Conservation (phyloP, 129 eudicot species). For the Chrysanthemum lavandulifolium region DNA sequence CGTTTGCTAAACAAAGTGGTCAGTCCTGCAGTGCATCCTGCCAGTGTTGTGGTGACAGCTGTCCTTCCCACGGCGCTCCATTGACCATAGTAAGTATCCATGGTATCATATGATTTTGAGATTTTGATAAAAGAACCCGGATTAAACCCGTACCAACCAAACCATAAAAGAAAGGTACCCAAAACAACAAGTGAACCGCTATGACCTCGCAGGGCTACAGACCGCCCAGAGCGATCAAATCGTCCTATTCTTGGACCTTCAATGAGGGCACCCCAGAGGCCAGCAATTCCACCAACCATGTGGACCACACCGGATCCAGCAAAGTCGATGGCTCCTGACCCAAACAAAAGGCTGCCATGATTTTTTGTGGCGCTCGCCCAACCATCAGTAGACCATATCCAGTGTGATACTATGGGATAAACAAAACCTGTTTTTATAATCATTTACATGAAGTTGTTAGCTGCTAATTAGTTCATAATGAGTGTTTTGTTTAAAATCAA, state of each 20-base stretch:
- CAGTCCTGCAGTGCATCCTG: constrained; percentile 65
- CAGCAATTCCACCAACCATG: constrained; percentile 78
- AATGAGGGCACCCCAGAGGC: constrained; percentile 65
- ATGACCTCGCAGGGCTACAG: constrained; percentile 64
- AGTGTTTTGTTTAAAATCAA: no score
- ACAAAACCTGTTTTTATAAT: constrained; percentile 42
- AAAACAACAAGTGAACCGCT: constrained; percentile 62
- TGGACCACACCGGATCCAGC: constrained; percentile 78
- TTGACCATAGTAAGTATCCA: constrained; percentile 47
- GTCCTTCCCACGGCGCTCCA: constrained; percentile 79
- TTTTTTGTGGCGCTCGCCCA: constrained; percentile 55
- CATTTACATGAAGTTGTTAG: neutral
- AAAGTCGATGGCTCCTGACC: constrained; percentile 60
- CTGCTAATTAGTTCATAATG: neutral
- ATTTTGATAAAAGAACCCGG: constrained; percentile 64
- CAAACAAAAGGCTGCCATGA: constrained; percentile 45
- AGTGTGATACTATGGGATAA: constrained; percentile 66
- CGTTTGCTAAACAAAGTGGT: constrained; percentile 64
- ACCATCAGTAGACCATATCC: constrained; percentile 71
- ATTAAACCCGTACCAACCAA: constrained; percentile 78
- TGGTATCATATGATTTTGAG: constrained; percentile 32
- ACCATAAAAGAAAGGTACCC: constrained; percentile 69
- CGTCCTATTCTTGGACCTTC: constrained; percentile 73
- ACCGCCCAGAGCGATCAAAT: constrained; percentile 47
- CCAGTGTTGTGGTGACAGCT: constrained; percentile 70